phyloP scores from a whole-genome alignment of 805 yeast species.

The Zygoascus ofunaensis region DNA sequence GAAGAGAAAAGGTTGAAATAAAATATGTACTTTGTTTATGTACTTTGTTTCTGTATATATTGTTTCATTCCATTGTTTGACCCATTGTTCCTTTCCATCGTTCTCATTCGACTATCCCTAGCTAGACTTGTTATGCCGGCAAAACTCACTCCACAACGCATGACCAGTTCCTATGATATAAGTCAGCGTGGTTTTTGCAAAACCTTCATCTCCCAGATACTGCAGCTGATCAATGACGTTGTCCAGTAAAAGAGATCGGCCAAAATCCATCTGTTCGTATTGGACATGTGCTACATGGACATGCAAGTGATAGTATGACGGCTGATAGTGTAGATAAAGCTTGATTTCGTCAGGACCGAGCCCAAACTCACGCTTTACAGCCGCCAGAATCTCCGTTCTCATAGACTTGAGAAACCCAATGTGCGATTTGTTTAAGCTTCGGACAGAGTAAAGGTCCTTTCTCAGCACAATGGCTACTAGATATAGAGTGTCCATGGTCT shows the following conservation, averaged over 20 bases:
- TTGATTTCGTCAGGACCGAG: conserved; percentile 52
- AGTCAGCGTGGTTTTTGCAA: conserved; percentile 45
- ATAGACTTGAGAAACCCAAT: conserved; percentile 47
- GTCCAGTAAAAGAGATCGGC: conserved; percentile 74
- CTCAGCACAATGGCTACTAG: conserved; percentile 68
- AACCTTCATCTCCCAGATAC: conserved; percentile 48
- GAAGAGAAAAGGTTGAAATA: no score
- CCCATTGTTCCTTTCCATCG: not conserved
- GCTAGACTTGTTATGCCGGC: no score
- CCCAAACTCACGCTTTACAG: conserved; percentile 42
- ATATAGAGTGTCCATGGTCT: conserved; percentile 59
- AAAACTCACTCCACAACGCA: conserved; percentile 51
- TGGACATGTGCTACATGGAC: conserved; percentile 73
- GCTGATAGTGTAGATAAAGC: conserved; percentile 82
- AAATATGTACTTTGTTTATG: no score
- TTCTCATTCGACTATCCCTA: no score
- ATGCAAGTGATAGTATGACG: conserved; percentile 93
- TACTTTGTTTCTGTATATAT: no score
- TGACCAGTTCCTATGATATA: conserved; percentile 72
- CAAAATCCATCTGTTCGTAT: conserved; percentile 63
- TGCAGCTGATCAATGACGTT: conserved; percentile 68
- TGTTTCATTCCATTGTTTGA: no score
- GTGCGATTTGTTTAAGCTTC: conserved; percentile 62
- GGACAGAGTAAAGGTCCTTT: conserved; percentile 56
- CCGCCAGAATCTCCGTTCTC: conserved; percentile 35